Conservation (phyloP, 371 early-diverging fungal genomes). For the Haplosporangium sp. region DNA sequence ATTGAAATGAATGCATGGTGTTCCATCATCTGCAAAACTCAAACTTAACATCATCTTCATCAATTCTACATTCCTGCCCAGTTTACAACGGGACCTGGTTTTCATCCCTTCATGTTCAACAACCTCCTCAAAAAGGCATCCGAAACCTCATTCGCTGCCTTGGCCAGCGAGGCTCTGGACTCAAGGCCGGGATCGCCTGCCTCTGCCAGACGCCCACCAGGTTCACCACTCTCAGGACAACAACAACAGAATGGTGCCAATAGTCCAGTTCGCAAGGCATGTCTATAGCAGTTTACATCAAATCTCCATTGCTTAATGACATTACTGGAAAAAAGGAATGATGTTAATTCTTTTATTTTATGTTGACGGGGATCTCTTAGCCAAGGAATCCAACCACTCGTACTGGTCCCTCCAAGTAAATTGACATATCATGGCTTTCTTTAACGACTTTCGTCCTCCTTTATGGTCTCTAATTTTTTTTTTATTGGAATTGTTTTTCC, state of each 20-base stretch:
- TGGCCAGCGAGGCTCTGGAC: constrained; percentile 53
- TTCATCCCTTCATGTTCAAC: constrained; percentile 39
- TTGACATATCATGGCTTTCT: neutral
- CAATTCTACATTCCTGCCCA: neutral
- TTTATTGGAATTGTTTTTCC: neutral
- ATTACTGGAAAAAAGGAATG: neutral
- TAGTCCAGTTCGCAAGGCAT: constrained; percentile 43
- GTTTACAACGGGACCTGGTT: constrained; percentile 5
- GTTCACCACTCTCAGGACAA: constrained; percentile 37
- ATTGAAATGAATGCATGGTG: neutral
- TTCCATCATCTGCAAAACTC: constrained; percentile 1
- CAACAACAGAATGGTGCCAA: constrained; percentile 27
- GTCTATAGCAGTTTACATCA: neutral
- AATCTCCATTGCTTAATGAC: neutral
- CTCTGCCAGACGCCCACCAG: constrained; percentile 27
- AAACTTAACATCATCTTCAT: neutral
- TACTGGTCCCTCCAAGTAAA: constrained; percentile 23
- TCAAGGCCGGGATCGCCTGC: constrained; percentile 49
- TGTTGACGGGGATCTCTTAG: neutral
- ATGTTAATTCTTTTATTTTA: neutral
- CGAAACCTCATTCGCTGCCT: constrained; percentile 47
- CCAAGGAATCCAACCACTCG: constrained; percentile 31
- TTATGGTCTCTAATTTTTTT: neutral
- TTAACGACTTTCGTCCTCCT: neutral
- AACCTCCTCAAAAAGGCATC: constrained; percentile 56